These are phyloP conservation scores for Aspergillus texensis DNA, from an alignment of 2,329 filamentous ascomycete genomes.

Conservation along the genomic window DNA sequence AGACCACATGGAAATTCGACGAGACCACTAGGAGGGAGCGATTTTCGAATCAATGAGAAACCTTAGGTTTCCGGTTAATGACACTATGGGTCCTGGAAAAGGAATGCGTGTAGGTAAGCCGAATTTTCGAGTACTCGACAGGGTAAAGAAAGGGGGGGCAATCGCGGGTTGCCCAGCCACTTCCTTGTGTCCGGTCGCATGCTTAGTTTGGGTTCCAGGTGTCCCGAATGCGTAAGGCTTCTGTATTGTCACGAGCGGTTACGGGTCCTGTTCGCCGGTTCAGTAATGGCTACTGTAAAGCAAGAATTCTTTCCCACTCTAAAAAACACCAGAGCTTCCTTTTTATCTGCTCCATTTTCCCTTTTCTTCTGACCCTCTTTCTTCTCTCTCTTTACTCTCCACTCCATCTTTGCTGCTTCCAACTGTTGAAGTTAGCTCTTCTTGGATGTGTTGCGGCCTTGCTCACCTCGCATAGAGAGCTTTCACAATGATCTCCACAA, in stretches of 20 bases:
- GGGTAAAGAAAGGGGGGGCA: slow-evolving; percentile 11
- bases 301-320: slow-evolving; percentile 38
- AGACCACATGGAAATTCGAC: not conserved
- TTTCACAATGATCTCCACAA: slow-evolving; percentile 51
- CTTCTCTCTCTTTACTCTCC: slow-evolving; percentile 32
- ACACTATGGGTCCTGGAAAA: slow-evolving; percentile 12
- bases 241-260: slow-evolving; percentile 40
- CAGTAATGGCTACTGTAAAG: slow-evolving; percentile 26
- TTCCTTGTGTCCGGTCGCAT: slow-evolving; percentile 37
- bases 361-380: slow-evolving; percentile 41
- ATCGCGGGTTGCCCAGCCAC: slow-evolving; percentile 18
- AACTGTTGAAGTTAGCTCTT: slow-evolving; percentile 42
- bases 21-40: slow-evolving; percentile 17
- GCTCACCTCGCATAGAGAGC: slow-evolving; percentile 43
- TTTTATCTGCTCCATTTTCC: slow-evolving; percentile 35
- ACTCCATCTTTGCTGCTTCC: slow-evolving; percentile 41
- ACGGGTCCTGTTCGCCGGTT: slow-evolving; percentile 44
- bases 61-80: slow-evolving; percentile 11
- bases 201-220: slow-evolving; percentile 17
- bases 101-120: slow-evolving; percentile 10
- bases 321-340: slow-evolving; percentile 43
- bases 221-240: slow-evolving; percentile 32
- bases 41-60: slow-evolving; percentile 16
- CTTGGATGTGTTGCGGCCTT: slow-evolving; percentile 43
- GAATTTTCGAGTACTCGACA: slow-evolving; percentile 4